These are phyloP conservation scores for Vanrija sp. DNA, from an alignment of 1,284 basidiomycete genomes.

Conservation along the genomic window DNA sequence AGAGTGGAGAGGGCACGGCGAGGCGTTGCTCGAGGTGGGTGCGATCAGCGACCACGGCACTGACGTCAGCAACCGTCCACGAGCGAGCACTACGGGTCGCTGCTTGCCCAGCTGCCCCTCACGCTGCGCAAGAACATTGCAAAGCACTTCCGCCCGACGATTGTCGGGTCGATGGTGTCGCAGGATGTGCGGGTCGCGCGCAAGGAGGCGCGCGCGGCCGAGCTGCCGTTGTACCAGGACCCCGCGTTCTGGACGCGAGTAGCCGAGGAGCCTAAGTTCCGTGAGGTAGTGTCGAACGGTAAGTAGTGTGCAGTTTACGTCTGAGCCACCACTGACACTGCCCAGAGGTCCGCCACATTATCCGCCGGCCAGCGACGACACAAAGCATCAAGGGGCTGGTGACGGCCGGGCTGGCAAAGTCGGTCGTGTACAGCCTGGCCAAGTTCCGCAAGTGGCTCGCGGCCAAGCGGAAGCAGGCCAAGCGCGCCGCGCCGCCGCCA, in stretches of 20 bases:
- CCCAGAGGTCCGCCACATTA: constrained; percentile 70
- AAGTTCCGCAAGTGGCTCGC: constrained; percentile 83
- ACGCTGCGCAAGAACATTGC: constrained; percentile 50
- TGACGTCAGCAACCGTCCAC: constrained; percentile 60
- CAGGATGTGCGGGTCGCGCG: constrained; percentile 9
- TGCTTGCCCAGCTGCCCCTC: constrained; percentile 70
- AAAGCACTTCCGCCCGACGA: constrained; percentile 21
- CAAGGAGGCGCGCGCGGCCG: neutral
- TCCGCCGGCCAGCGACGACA: constrained; percentile 73
- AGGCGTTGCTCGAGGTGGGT: constrained; percentile 20
- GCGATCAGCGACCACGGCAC: neutral
- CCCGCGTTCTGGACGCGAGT: constrained; percentile 69
- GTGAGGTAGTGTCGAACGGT: constrained; percentile 61
- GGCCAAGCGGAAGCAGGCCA: constrained; percentile 16
- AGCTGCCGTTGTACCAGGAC: constrained; percentile 54
- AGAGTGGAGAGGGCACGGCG: constrained; percentile 18
- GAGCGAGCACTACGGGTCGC: constrained; percentile 63
- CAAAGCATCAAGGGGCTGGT: constrained; percentile 83
- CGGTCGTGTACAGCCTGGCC: constrained; percentile 65
- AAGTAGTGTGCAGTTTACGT: constrained; percentile 25
- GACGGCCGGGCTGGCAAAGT: constrained; percentile 76
- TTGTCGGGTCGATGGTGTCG: constrained; percentile 17
- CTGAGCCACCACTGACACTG: constrained; percentile 1
- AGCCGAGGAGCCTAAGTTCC: constrained; percentile 61
- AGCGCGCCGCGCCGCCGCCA: no score